These are phyloP conservation scores for Hyaloraphidium curvatum DNA, from an alignment of 192 early-diverging fungal genomes.

Conservation along the genomic window DNA sequence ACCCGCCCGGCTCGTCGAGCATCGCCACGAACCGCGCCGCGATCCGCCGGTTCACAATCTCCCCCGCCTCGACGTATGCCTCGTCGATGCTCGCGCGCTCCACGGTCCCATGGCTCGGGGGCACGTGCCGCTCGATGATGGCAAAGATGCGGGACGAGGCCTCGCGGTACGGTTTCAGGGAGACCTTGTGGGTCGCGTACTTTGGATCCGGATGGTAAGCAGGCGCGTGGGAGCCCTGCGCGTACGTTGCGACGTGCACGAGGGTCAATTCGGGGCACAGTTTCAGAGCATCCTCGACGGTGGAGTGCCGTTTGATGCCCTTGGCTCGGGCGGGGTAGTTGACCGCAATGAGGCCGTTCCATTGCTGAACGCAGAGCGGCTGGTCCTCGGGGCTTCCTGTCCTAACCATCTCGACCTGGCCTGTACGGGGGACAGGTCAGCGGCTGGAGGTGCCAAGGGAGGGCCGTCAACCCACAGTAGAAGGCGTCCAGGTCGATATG, in stretches of 20 bases:
- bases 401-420: conserved; percentile 34
- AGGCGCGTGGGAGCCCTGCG: conserved; percentile 35
- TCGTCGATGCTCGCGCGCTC: conserved; percentile 72
- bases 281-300: conserved; percentile 26
- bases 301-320: conserved; percentile 51
- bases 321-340: conserved; percentile 67
- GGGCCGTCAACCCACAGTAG: background rate
- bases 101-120: conserved; percentile 32
- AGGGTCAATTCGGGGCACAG: conserved; percentile 40
- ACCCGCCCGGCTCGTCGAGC: too few species aligned
- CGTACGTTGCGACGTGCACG: conserved; percentile 70
- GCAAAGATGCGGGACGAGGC: conserved; percentile 4
- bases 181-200: conserved; percentile 73
- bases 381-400: conserved; percentile 38
- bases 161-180: conserved; percentile 54
- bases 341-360: conserved; percentile 35
- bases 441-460: background rate
- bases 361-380: conserved; percentile 81
- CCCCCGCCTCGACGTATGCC: conserved; percentile 69
- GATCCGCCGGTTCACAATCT: conserved; percentile 29
- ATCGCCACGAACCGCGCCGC: background rate
- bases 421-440: background rate
- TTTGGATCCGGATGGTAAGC: conserved; percentile 45
- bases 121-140: conserved; percentile 37
- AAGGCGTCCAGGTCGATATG: background rate